Percentiles rank a stretch among this genome's conserved stretches.
Conservation (phyloP, 176 grass and related monocot species). For the Aegilops bicornis region DNA sequence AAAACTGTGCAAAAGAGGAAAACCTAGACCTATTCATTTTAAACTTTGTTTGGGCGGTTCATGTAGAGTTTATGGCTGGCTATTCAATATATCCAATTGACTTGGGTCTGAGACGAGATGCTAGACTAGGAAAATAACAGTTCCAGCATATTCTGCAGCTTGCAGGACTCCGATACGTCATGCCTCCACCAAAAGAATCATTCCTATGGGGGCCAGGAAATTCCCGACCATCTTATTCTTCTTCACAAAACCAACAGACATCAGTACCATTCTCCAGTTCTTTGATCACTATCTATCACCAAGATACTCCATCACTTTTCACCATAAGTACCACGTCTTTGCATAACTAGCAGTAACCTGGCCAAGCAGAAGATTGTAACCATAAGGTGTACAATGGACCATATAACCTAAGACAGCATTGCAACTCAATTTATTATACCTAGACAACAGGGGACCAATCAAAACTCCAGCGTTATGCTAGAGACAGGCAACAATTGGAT, state of each 20-base stretch:
- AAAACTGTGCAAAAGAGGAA: background rate
- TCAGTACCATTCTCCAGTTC: conserved; percentile 43
- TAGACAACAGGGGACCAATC: conserved; percentile 36
- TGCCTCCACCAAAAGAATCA: conserved; percentile 51
- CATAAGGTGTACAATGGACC: conserved; percentile 26
- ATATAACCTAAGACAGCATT: conserved; percentile 26
- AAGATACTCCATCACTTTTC: conserved; percentile 18
- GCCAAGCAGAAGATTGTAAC: conserved; percentile 33
- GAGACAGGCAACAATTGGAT: background rate
- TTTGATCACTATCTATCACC: conserved; percentile 27
- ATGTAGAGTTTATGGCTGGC: background rate
- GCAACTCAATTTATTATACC: conserved; percentile 22
- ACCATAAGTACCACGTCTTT: conserved; percentile 19
- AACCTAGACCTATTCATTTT: background rate
- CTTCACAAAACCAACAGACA: conserved; percentile 42
- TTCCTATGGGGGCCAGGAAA: conserved; percentile 41
- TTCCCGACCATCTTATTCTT: conserved; percentile 35
- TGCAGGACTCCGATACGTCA: conserved; percentile 45
- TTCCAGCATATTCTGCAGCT: conserved; percentile 48
- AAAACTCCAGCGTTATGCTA: conserved; percentile 29
- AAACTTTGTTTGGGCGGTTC: background rate
- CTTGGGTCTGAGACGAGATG: conserved; percentile 24
- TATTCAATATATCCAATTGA: conserved; percentile 1
- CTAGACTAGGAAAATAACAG: conserved; percentile 42
- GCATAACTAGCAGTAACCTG: conserved; percentile 38